A percentile compares a stretch with the other conserved stretches of the same genome.
Conservation (phyloP, 345 rosid species). For the Raphanus raphanistrum region DNA sequence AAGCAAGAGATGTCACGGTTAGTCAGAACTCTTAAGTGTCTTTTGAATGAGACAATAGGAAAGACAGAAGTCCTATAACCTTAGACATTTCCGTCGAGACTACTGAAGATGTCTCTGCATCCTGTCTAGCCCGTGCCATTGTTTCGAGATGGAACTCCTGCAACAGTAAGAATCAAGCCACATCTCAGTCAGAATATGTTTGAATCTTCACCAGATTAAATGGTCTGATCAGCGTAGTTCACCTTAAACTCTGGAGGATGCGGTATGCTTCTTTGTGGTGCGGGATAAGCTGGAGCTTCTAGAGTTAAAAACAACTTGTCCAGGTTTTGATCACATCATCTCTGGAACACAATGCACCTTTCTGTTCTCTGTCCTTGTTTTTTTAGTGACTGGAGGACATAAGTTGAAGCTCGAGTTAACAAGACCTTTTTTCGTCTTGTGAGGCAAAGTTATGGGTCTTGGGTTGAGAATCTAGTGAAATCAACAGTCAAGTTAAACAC, state of each 20-base stretch:
- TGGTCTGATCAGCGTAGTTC: neutral
- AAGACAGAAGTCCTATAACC: neutral
- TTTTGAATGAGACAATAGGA: neutral
- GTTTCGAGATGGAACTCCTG: constrained; percentile 2
- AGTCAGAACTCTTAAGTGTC: neutral
- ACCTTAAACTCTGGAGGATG: neutral
- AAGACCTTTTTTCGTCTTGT: neutral
- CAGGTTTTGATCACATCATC: neutral
- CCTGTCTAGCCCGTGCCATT: constrained; percentile 1
- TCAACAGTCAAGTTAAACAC: neutral
- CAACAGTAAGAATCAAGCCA: neutral
- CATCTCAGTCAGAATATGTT: neutral
- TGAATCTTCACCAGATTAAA: neutral
- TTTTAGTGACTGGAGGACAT: neutral
- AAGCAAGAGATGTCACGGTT: neutral
- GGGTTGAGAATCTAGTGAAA: constrained; percentile 4
- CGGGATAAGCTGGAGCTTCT: neutral
- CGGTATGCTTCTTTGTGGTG: neutral
- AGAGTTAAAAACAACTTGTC: neutral
- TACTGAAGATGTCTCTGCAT: constrained; percentile 3
- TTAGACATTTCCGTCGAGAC: neutral
- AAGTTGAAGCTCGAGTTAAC: neutral
- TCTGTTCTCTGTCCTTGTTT: neutral
- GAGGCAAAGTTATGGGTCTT: neutral
- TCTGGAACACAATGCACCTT: neutral